A percentile compares a stretch with the other conserved stretches of the same genome.
phyloP scores from a whole-genome alignment of 2,329 filamentous ascomycete species.

The Cercospora sojina region DNA sequence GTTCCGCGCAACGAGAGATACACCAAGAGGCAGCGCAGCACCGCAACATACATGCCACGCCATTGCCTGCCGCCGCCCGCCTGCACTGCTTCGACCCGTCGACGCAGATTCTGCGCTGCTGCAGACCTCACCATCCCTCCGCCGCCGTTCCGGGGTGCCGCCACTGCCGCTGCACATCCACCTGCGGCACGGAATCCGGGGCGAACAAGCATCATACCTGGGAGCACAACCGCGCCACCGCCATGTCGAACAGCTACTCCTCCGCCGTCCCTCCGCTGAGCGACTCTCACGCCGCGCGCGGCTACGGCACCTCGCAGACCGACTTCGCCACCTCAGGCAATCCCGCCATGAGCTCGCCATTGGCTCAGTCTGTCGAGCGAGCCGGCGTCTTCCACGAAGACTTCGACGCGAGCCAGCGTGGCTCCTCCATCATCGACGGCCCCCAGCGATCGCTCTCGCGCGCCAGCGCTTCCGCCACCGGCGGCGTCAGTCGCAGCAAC shows the following conservation, averaged over 20 bases:
- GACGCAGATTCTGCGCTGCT: background rate
- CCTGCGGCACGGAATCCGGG: background rate
- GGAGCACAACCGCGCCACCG: background rate
- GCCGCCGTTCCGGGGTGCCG: background rate
- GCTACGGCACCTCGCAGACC: conserved; percentile 19
- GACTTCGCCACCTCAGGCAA: conserved; percentile 44
- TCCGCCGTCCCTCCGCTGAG: conserved; percentile 1
- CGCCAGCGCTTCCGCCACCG: conserved; percentile 45
- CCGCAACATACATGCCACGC: background rate
- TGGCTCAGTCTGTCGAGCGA: conserved; percentile 39
- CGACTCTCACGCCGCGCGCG: conserved; percentile 8
- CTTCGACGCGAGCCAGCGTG: conserved; percentile 68
- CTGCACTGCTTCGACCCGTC: background rate
- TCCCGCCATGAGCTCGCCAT: conserved; percentile 38
- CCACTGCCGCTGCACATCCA: background rate
- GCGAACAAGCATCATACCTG: background rate
- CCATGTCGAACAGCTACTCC: conserved; percentile 2
- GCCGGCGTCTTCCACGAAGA: conserved; percentile 48
- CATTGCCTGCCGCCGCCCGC: background rate
- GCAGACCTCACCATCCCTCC: background rate
- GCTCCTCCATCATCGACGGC: conserved; percentile 59
- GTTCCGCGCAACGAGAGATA: background rate
- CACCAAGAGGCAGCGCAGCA: background rate
- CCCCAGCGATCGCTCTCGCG: conserved; percentile 64
- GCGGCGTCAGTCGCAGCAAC: conserved; percentile 58